phyloP scores from a whole-genome alignment of 371 early-diverging fungal species.

The Mortierella sp. region DNA sequence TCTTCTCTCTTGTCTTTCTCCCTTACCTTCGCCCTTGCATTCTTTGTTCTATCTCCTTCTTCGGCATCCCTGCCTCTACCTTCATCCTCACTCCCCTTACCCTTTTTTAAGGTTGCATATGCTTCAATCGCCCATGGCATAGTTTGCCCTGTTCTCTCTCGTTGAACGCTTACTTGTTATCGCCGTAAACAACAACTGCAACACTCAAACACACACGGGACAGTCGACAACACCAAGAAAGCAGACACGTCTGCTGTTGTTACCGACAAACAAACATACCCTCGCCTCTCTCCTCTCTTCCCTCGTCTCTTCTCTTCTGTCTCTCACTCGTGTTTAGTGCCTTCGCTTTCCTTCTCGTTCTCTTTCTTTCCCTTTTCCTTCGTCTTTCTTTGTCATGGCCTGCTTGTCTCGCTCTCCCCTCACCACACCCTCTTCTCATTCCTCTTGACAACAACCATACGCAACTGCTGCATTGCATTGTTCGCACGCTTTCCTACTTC shows the following conservation, averaged over 20 bases:
- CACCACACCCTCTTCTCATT: not conserved
- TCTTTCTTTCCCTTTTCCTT: not conserved
- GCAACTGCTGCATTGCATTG: not conserved
- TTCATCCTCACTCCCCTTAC: not conserved
- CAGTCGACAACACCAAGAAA: not conserved
- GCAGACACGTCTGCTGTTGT: too few relatives aligned
- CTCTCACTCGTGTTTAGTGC: not conserved
- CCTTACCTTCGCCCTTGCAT: not conserved
- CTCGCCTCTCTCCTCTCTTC: not conserved
- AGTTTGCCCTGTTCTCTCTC: not conserved
- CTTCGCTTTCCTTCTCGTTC: not conserved
- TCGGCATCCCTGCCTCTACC: not conserved
- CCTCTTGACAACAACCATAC: not conserved
- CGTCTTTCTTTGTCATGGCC: not conserved
- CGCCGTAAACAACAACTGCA: too few relatives aligned
- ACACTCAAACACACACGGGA: not conserved
- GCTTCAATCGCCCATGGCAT: not conserved
- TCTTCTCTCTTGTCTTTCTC: not conserved
- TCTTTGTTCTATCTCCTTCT: slow-evolving; percentile 3
- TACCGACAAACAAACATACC: not conserved
- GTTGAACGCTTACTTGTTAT: not conserved
- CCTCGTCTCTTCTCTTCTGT: not conserved
- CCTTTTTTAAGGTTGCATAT: slow-evolving; percentile 3
- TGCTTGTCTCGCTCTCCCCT: not conserved
- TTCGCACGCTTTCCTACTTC: not conserved